Percentiles rank a stretch among this genome's conserved stretches.
Evolutionary conservation across 2,329 filamentous ascomycete genomes (phyloP).

Genomic region (Fusarium liriodendri): DNA sequence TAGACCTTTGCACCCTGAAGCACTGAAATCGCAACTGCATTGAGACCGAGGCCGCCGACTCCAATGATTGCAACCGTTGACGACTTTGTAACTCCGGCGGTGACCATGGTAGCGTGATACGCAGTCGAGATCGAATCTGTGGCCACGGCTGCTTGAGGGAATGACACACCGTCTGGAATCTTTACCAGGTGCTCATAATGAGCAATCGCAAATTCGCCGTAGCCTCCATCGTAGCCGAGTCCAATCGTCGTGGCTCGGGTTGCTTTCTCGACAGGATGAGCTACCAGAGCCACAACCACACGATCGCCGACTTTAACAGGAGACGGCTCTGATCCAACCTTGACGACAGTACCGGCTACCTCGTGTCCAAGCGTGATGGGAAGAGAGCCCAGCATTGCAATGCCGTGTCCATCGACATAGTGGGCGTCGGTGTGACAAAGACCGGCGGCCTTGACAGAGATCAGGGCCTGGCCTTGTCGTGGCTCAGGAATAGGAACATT

Average conservation of each 20-base stretch:
- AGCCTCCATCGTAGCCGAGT: background rate
- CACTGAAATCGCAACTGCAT: constrained; percentile 10
- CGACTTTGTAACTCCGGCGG: background rate
- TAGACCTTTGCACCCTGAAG: constrained; percentile 20
- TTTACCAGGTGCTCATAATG: background rate
- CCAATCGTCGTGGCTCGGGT: constrained; percentile 3
- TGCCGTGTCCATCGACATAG: constrained; percentile 11
- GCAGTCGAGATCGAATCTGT: constrained; percentile 24
- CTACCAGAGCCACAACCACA: constrained; percentile 12
- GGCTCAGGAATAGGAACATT: constrained; percentile 13
- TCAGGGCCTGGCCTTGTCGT: constrained; percentile 9
- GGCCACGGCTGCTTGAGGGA: constrained; percentile 16
- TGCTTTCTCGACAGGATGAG: constrained; percentile 14
- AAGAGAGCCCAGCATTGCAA: constrained; percentile 2
- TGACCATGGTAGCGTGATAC: constrained; percentile 15
- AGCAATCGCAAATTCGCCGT: background rate
- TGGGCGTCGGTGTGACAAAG: constrained; percentile 23
- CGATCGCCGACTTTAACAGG: constrained; percentile 12
- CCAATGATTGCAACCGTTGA: constrained; percentile 14
- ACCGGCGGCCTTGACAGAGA: constrained; percentile 15
- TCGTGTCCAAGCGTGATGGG: constrained; percentile 20
- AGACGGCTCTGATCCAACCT: constrained; percentile 11
- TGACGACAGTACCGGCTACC: constrained; percentile 15
- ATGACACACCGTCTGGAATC: constrained; percentile 17
- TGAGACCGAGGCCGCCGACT: constrained; percentile 19